Base-by-base conservation (phyloP, 129 eudicot species). In the Escallonia rubra region DNA sequence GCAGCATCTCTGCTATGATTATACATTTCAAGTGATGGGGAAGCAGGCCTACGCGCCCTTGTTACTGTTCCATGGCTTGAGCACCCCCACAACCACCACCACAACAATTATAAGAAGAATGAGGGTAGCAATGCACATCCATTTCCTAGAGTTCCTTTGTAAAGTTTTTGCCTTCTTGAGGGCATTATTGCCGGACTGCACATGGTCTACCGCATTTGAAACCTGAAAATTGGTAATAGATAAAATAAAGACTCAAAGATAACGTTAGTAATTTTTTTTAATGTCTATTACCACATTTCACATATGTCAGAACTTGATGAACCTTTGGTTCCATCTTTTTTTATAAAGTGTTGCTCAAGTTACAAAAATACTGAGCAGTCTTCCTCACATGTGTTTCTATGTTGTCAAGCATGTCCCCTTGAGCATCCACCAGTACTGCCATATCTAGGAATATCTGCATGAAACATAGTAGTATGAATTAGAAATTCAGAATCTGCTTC, bases 381-480 rank as follows among this genome's bases (percentile, higher is more conserved):
- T 23, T 23, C 34, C 39, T 74, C 77, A 92, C 98, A 87, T 92
- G 98, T 43, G 96, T 83, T 70, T 92, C 98, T 57, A 92, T 88
- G 80, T 88, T 88, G 84, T 92, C 89, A 41, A 92, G 91, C 95
- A 88, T 74, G 68, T 92, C 98, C 38, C 98, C 98, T 75, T 92
- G 98, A 67, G 96, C 96, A 67, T 92, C 93, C 56, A 92, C 98
- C 76, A 92, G 66, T 38, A 92, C 95, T 45, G 96, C 96, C 96
- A 88, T 86, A 81, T 92, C 98, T 73, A 92, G 52, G 70, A 92
- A 92, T 72, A 88, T 86, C 96, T 92, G 86, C 83, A 85, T 43
- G 11, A 61, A 40, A 73, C 8, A 9, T 57, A 47, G 3, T 2
- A 62, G 3, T 40, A 15, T 14, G 46, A 38, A 41, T 70, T n/a